Percentiles rank a stretch among this genome's conserved stretches.
These are phyloP conservation scores for Fusarium pseudonygamai DNA, from an alignment of 2,329 filamentous ascomycete genomes.

Conservation along the genomic window DNA sequence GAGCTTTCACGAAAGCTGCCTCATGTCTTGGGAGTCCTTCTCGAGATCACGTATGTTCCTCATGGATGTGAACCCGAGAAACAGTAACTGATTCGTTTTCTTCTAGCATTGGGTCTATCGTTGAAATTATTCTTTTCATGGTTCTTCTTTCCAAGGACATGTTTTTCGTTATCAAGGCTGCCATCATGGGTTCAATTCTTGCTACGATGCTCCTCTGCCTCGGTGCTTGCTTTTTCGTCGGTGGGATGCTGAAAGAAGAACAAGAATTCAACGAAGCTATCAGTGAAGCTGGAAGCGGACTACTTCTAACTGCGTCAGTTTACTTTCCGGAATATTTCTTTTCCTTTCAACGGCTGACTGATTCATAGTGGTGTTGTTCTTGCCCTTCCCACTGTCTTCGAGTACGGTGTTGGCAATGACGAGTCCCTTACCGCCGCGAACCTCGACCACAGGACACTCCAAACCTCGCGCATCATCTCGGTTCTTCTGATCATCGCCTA, in stretches of 20 bases:
- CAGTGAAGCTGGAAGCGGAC: conserved; percentile 79
- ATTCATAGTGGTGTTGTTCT: conserved; percentile 47
- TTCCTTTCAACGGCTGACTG: conserved; percentile 45
- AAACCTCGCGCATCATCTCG: conserved; percentile 76
- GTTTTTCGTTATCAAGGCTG: conserved; percentile 81
- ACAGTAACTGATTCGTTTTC: neutral
- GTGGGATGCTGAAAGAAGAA: conserved; percentile 73
- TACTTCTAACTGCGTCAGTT: conserved; percentile 80
- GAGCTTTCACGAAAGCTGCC: conserved; percentile 82
- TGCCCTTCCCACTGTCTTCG: conserved; percentile 64
- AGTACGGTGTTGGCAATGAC: conserved; percentile 53
- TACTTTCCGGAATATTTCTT: neutral
- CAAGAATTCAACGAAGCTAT: conserved; percentile 79
- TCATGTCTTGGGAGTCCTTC: conserved; percentile 73
- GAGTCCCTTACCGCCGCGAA: conserved; percentile 42
- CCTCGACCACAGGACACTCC: conserved; percentile 63
- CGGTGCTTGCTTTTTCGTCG: conserved; percentile 81
- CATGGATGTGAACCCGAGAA: no score
- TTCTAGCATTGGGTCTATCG: conserved; percentile 71
- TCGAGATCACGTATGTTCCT: conserved; percentile 63
- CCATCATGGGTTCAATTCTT: conserved; percentile 83
- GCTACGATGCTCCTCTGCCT: conserved; percentile 84
- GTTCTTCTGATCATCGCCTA: conserved; percentile 78
- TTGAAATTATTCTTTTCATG: conserved; percentile 87
- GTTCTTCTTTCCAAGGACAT: conserved; percentile 67